phyloP scores from a whole-genome alignment of 257 asterid species.

The Mentha longifolia region DNA sequence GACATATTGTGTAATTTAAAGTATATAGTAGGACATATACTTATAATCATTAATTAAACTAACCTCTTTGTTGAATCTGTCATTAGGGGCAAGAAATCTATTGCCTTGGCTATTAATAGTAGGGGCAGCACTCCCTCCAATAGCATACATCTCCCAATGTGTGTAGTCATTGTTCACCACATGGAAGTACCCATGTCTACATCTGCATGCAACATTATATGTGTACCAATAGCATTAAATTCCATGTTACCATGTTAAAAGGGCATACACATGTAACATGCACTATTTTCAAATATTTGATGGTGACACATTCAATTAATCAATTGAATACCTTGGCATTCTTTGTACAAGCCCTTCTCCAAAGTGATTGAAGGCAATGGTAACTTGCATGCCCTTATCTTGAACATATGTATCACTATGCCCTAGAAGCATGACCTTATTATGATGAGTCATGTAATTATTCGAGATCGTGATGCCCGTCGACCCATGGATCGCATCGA shows the following conservation, averaged over 20 bases:
- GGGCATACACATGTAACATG: no score
- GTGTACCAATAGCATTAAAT: neutral
- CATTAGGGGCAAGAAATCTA: slow-evolving; percentile 56
- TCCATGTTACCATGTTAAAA: neutral
- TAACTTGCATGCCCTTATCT: slow-evolving; percentile 67
- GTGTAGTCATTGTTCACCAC: slow-evolving; percentile 66
- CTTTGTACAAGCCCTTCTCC: slow-evolving; percentile 73
- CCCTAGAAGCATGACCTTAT: slow-evolving; percentile 68
- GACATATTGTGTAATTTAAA: no score
- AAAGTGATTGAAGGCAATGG: slow-evolving; percentile 68
- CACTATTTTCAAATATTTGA: neutral
- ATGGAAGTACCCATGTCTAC: slow-evolving; percentile 61
- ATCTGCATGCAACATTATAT: slow-evolving; percentile 32
- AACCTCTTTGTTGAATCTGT: slow-evolving; percentile 51
- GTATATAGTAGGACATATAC: neutral
- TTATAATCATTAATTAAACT: neutral
- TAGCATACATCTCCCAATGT: slow-evolving; percentile 64
- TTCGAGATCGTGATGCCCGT: slow-evolving; percentile 65
- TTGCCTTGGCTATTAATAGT: slow-evolving; percentile 63
- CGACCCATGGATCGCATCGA: slow-evolving; percentile 60
- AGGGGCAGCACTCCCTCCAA: slow-evolving; percentile 60
- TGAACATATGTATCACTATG: slow-evolving; percentile 48
- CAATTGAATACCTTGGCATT: slow-evolving; percentile 58
- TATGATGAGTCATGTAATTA: slow-evolving; percentile 61
- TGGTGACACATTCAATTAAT: no score